Base-by-base conservation (phyloP, 306 rosid species). In the Boehmeria nivea region DNA sequence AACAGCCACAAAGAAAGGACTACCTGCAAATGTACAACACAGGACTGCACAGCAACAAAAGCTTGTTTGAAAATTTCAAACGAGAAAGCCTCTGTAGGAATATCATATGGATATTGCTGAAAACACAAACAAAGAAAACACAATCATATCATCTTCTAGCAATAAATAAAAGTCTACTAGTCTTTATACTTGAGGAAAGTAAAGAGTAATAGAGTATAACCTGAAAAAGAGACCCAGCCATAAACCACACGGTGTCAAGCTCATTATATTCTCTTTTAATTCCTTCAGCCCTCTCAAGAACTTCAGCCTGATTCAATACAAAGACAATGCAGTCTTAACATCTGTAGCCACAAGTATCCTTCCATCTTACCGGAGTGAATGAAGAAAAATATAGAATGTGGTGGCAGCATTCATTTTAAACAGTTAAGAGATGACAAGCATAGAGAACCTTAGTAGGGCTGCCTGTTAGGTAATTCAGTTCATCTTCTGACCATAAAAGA, bases 161-260 rank as follows among this genome's bases (percentile, higher is more conserved):
- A 38, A 14, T 42, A 42, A 54, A 39, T 37, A 57, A 38, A 14
- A 10, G 11, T 14, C 20, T 13, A 14, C 18, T 12, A 28, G 12
- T 12, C 21, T 0, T 6, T 16, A 12, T 34, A 11, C 38, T 11
- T 54, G 60, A 67, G n/a, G n/a, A n/a, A n/a, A n/a, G n/a, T n/a
- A 58, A 13, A 15, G 13, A 49, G 10, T 43, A 4, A 33, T n/a
- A 26, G 43, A 56, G 43, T 22, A 34, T 61, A 53, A 87, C 99
- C 99, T 84, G 93, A 81, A 91, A 91, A 47, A 91, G 86, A 44
- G 99, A 91, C 61, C 96, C 99, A 31, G 99, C 95, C 99, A 91
- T 91, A 79, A 91, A 91, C 99, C 99, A 91, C 57, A 91, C 95
- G 1, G 96, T 87, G 80, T 87, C 99, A 51, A 91, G 99, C 58